Base-by-base conservation (phyloP, 352 stramenopile species). In the Pythium aphanidermatum region DNA sequence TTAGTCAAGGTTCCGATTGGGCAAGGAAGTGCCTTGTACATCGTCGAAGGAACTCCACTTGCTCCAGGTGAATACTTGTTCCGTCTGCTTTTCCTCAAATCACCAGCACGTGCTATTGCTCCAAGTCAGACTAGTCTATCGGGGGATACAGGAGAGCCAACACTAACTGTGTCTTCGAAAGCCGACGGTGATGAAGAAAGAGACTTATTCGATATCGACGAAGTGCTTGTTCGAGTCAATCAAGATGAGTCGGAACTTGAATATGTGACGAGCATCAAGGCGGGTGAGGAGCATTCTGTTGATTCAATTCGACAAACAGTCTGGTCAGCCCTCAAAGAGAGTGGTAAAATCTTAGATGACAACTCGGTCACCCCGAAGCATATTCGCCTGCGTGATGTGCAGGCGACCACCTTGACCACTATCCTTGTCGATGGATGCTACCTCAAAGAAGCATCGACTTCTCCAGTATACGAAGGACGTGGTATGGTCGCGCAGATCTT, bases 21-120 rank as follows among this genome's bases (percentile, higher is more conserved):
- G 6, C 69, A 78, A 25, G 85, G 85, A 34, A 65, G 80, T 27
- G 77, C 69, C 2, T 58, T 92, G 24, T 90, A 79, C 30, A 68
- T 74, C 2, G 48, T 86, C 20, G 70, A 82, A 37, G 80, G 80
- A 1, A 75, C 69, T 9, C 80, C 80, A 9, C 50, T 92, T 24
- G 79, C 68, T 24, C 69, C 64, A 2, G 77, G 75, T 9, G 80
- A 92, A 52, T 92, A 90, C 58, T 74, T 87, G 17, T 89, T 89
- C 47, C 63, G 74, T 9, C 31, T 92, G 6, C 68, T 86, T 61
- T 68, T 86, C 7, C 76, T 80, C 36, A 59, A 65, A 26, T 59
- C 70, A 52, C 13, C 24, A 14, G 26, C 14, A 24, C 7, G n/a
- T 32, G 20, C 7, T 9, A 31, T 23, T n/a, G 35, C 41, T 24